Conservation (phyloP, 305 asterid genomes). For the Lippia alba region DNA sequence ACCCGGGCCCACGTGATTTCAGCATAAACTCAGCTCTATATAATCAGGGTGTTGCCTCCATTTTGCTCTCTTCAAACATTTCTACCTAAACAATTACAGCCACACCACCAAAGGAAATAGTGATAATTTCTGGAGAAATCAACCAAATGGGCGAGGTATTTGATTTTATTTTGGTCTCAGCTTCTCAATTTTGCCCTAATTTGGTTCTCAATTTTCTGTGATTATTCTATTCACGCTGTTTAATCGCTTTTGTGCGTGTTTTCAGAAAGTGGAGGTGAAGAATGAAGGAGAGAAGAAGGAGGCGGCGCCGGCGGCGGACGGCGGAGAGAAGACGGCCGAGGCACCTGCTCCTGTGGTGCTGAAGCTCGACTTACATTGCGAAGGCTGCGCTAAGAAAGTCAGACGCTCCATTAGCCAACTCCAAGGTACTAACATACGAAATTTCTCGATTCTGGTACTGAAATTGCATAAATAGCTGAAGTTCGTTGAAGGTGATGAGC, state of each 20-base stretch:
- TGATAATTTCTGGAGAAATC: not conserved
- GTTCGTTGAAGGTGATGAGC: not conserved
- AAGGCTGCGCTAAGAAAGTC: slow-evolving; percentile 92
- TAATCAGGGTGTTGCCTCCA: slow-evolving; percentile 45
- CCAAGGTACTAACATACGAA: slow-evolving; percentile 47
- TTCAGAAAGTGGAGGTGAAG: slow-evolving; percentile 52
- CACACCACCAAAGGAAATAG: not conserved
- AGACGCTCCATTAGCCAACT: slow-evolving; percentile 59
- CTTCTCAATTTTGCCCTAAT: not conserved
- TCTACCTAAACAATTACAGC: not conserved
- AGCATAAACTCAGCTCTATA: slow-evolving; percentile 40
- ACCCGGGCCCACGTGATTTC: slow-evolving; percentile 25
- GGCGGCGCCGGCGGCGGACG: slow-evolving; percentile 34
- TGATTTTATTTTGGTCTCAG: slow-evolving; percentile 7
- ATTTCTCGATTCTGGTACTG: too few relatives aligned
- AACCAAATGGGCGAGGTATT: slow-evolving; percentile 73
- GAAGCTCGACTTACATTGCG: slow-evolving; percentile 90
- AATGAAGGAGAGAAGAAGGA: slow-evolving; percentile 50
- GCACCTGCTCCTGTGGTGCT: slow-evolving; percentile 52
- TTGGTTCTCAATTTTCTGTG: not conserved
- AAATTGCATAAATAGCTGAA: too few relatives aligned
- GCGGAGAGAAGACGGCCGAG: slow-evolving; percentile 44
- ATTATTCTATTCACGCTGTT: not conserved
- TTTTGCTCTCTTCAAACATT: slow-evolving; percentile 50
- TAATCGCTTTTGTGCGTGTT: not conserved